phyloP scores from a whole-genome alignment of 345 rosid species.

The Eucalyptus polyanthemos region DNA sequence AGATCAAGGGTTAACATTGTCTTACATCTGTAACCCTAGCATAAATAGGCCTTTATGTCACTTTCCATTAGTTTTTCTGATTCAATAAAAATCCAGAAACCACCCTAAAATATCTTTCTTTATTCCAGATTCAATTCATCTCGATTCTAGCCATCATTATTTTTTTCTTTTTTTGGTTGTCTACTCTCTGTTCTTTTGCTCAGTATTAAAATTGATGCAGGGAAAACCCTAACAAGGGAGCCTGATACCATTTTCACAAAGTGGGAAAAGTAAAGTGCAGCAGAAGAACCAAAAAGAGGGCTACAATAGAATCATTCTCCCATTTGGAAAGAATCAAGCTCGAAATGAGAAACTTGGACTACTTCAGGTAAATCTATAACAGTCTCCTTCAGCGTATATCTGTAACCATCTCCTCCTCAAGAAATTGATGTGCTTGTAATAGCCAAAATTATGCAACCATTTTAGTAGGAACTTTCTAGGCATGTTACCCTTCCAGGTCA shows the following conservation, averaged over 20 bases:
- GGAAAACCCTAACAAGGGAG: background rate
- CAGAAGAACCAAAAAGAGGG: background rate
- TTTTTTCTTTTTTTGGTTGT: background rate
- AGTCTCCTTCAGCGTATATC: background rate
- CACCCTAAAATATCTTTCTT: background rate
- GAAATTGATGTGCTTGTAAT: background rate
- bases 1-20: background rate
- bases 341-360: background rate
- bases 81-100: background rate
- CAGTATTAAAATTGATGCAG: background rate
- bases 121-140: background rate
- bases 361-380: background rate
- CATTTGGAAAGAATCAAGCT: background rate
- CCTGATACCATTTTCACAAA: background rate
- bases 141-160: background rate
- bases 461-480: background rate
- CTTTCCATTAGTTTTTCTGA: background rate
- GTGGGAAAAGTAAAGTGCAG: background rate
- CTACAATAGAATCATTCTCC: background rate
- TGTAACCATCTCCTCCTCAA: background rate
- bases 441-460: background rate
- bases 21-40: background rate
- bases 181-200: background rate
- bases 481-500: background rate
- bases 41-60: background rate